Conservation (phyloP, 2,329 filamentous ascomycete genomes). For the Neonectria neomacrospora region DNA sequence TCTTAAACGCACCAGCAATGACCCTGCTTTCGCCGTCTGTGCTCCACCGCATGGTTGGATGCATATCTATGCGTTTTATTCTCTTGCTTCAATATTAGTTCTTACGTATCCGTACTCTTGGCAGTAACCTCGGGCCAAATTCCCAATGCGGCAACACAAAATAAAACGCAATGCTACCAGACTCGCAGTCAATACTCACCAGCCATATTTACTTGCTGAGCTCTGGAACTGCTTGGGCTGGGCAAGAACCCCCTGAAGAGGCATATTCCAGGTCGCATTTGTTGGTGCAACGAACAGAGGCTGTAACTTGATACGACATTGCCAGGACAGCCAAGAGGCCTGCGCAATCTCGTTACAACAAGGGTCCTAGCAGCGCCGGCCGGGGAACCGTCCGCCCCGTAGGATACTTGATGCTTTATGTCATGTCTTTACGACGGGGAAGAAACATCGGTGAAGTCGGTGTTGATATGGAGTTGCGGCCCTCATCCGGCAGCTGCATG, state of each 20-base stretch:
- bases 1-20: neutral
- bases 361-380: neutral
- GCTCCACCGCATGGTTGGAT: neutral
- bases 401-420: neutral
- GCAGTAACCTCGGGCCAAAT: neutral
- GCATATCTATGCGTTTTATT: neutral
- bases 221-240: neutral
- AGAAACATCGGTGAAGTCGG: neutral
- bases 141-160: neutral
- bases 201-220: neutral
- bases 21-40: neutral
- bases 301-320: neutral
- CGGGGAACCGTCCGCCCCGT: neutral
- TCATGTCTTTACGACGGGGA: neutral
- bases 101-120: neutral
- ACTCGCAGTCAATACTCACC: neutral
- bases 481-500: neutral
- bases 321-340: neutral
- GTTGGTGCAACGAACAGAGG: neutral
- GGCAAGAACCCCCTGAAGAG: neutral
- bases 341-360: neutral
- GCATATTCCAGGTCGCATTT: neutral
- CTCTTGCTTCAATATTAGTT: neutral
- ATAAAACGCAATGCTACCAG: neutral
- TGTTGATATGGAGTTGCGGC: constrained; percentile 1